Evolutionary conservation across 345 rosid species (phyloP).

Genomic region (Iberis pinnata): DNA sequence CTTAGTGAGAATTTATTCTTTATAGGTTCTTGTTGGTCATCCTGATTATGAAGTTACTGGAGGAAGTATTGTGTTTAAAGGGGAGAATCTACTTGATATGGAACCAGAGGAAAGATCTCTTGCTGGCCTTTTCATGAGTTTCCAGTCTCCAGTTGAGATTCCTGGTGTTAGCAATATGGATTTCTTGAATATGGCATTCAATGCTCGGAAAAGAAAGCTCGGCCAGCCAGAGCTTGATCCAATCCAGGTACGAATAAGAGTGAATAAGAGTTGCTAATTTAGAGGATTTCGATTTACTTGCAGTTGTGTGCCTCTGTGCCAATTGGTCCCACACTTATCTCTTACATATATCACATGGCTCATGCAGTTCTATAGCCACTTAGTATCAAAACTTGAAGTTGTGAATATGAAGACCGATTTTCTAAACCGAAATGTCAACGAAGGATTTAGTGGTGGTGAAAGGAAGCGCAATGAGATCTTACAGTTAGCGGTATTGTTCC

Average conservation of each 20-base stretch:
- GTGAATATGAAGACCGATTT: constrained; percentile 91
- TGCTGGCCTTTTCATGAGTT: constrained; percentile 94
- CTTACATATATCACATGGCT: constrained; percentile 18
- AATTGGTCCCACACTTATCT: neutral
- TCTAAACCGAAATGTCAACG: constrained; percentile 93
- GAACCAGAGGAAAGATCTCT: constrained; percentile 94
- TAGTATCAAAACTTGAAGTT: constrained; percentile 68
- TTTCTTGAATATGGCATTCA: constrained; percentile 90
- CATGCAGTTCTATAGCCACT: constrained; percentile 73
- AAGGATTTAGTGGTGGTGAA: constrained; percentile 99
- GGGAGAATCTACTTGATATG: constrained; percentile 76
- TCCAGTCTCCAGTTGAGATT: constrained; percentile 84
- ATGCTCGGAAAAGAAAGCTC: constrained; percentile 75
- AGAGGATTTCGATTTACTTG: neutral
- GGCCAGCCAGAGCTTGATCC: constrained; percentile 83
- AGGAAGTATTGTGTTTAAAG: constrained; percentile 77
- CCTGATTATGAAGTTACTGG: constrained; percentile 92
- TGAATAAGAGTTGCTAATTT: neutral
- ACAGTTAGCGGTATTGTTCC: constrained; percentile 69
- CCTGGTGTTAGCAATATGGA: constrained; percentile 91
- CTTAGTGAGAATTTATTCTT: constrained; percentile 2
- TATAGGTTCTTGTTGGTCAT: constrained; percentile 92
- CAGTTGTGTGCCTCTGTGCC: neutral
- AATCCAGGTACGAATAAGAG: constrained; percentile 44
- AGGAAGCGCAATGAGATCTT: constrained; percentile 92